phyloP scores from a whole-genome alignment of 805 yeast genomes.

The Saccharomycopsis sp. region DNA sequence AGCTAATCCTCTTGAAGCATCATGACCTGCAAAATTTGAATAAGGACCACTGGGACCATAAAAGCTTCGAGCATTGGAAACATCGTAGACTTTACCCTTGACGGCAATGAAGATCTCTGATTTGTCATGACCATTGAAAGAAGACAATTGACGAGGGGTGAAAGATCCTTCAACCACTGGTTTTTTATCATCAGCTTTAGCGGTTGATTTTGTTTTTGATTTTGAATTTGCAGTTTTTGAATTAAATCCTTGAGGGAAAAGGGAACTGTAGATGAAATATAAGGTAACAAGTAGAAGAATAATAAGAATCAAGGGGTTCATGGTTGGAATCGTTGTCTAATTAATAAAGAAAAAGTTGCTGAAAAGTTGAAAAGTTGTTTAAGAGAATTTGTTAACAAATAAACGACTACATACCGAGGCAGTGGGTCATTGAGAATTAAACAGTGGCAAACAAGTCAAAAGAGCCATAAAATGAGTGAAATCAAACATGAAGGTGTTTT shows the following conservation, averaged over 20 bases:
- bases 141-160: slow-evolving; percentile 64
- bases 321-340: no score
- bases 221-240: slow-evolving; percentile 1
- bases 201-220: neutral
- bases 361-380: no score
- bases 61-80: slow-evolving; percentile 65
- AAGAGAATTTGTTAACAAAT: no score
- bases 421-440: no score
- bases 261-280: slow-evolving; percentile 2
- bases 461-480: no score
- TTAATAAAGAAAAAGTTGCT: no score
- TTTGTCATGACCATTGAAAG: slow-evolving; percentile 73
- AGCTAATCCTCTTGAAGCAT: slow-evolving; percentile 90
- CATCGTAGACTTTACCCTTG: slow-evolving; percentile 81
- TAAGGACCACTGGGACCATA: slow-evolving; percentile 97
- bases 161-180: slow-evolving; percentile 39
- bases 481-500: no score
- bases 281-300: slow-evolving; percentile 1
- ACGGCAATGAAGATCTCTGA: slow-evolving; percentile 78
- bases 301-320: slow-evolving; percentile 5
- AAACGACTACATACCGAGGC: no score
- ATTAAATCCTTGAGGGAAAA: slow-evolving; percentile 6
- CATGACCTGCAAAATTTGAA: slow-evolving; percentile 90
- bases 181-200: slow-evolving; percentile 17
- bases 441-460: no score